phyloP scores from a whole-genome alignment of 73 alveolate genomes.

The Blepharisma stoltei region DNA sequence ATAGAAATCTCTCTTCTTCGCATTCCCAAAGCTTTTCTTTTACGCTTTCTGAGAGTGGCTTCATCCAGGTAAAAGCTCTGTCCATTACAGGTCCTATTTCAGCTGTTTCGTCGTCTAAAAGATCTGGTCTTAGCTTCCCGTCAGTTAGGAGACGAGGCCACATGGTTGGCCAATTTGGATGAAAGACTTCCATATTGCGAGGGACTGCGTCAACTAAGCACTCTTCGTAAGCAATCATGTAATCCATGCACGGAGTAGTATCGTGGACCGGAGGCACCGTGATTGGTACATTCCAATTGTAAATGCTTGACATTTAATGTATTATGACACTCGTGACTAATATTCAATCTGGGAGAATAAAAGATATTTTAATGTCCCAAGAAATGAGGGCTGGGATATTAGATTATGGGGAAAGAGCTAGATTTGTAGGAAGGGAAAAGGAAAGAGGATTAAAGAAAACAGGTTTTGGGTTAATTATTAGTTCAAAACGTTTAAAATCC shows the following conservation, averaged over 20 bases:
- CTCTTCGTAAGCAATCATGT: constrained; percentile 81
- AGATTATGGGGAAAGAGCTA: too few species aligned
- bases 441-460: too few species aligned
- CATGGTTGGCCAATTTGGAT: constrained; percentile 56
- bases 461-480: too few species aligned
- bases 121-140: constrained; percentile 43
- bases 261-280: constrained; percentile 46
- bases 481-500: too few species aligned
- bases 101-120: constrained; percentile 28
- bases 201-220: constrained; percentile 70
- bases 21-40: constrained; percentile 62
- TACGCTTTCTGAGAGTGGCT: neutral
- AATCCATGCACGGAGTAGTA: constrained; percentile 63
- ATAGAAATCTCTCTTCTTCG: constrained; percentile 85
- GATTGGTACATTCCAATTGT: constrained; percentile 34
- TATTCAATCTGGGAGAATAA: too few species aligned
- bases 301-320: neutral
- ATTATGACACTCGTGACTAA: too few species aligned
- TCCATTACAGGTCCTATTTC: neutral
- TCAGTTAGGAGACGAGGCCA: constrained; percentile 60
- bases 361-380: too few species aligned
- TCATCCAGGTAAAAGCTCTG: neutral
- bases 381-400: too few species aligned
- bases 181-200: constrained; percentile 45
- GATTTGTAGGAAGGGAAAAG: too few species aligned